These are phyloP conservation scores for Cryptococcus floricola DNA, from an alignment of 1,284 basidiomycete genomes.

Conservation along the genomic window DNA sequence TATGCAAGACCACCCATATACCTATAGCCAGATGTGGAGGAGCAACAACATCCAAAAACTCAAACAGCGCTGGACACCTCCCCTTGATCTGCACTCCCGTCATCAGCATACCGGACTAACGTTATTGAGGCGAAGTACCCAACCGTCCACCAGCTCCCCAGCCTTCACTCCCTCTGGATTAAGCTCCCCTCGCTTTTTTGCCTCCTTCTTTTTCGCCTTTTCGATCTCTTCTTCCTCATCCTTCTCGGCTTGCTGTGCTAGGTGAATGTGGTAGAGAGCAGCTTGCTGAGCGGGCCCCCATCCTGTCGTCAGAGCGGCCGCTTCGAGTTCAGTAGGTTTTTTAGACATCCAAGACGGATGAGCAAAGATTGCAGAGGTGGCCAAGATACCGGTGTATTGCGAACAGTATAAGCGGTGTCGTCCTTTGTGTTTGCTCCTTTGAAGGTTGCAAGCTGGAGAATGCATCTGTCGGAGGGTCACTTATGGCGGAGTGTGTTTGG, in stretches of 20 bases:
- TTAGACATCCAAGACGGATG: slow-evolving; percentile 6
- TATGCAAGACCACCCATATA: slow-evolving; percentile 19
- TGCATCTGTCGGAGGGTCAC: no score
- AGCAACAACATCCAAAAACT: slow-evolving; percentile 26
- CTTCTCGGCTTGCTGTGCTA: slow-evolving; percentile 9
- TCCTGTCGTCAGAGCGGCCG: slow-evolving; percentile 7
- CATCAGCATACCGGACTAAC: background rate
- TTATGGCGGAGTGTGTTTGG: no score
- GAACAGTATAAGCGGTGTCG: no score
- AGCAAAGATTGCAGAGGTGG: background rate
- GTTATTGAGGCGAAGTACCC: slow-evolving; percentile 16
- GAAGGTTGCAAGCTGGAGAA: no score
- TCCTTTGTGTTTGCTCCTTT: no score
- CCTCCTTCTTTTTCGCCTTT: slow-evolving; percentile 13
- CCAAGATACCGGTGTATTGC: no score
- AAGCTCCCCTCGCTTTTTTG: slow-evolving; percentile 7
- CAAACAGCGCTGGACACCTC: slow-evolving; percentile 24
- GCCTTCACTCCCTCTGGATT: slow-evolving; percentile 9
- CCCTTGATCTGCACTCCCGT: slow-evolving; percentile 20
- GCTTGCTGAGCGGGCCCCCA: slow-evolving; percentile 17
- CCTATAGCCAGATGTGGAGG: slow-evolving; percentile 22
- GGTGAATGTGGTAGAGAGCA: slow-evolving; percentile 12
- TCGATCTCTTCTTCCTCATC: slow-evolving; percentile 14
- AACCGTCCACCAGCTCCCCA: slow-evolving; percentile 17
- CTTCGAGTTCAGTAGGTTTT: slow-evolving; percentile 11